Conservation (phyloP, 805 yeast species). For the Tetrapisispora arboricola region DNA sequence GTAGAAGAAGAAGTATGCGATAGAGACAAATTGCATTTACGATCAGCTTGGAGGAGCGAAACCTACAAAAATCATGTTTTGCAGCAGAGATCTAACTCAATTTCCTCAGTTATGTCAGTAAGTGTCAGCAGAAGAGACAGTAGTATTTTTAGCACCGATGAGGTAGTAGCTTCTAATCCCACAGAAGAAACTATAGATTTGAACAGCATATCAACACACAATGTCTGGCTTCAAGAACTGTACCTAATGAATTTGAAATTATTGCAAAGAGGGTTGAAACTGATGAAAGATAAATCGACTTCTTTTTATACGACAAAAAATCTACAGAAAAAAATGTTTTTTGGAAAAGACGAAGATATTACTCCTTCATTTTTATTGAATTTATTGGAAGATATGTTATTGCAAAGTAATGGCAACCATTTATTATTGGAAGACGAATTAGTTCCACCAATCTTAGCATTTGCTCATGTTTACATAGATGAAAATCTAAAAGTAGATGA, state of each 20-base stretch:
- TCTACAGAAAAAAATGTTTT: neutral
- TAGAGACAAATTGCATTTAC: neutral
- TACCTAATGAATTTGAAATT: neutral
- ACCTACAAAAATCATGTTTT: neutral
- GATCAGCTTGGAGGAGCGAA: slow-evolving; percentile 1
- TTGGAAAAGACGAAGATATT: neutral
- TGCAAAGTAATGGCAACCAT: neutral
- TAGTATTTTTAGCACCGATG: neutral
- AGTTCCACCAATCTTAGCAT: neutral
- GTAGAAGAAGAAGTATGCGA: neutral
- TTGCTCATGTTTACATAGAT: neutral
- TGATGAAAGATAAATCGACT: neutral
- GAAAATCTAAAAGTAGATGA: neutral
- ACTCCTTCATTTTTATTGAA: slow-evolving; percentile 1
- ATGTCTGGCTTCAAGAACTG: neutral
- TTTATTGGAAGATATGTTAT: neutral
- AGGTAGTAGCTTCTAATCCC: neutral
- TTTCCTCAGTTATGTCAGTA: neutral
- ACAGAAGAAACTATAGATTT: neutral
- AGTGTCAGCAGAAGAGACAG: neutral
- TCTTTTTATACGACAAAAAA: neutral
- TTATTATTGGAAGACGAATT: neutral
- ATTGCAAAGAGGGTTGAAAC: neutral
- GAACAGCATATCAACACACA: neutral
- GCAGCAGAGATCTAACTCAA: neutral